phyloP scores from a whole-genome alignment of 2,329 filamentous ascomycete genomes.

The Alternaria viburni region DNA sequence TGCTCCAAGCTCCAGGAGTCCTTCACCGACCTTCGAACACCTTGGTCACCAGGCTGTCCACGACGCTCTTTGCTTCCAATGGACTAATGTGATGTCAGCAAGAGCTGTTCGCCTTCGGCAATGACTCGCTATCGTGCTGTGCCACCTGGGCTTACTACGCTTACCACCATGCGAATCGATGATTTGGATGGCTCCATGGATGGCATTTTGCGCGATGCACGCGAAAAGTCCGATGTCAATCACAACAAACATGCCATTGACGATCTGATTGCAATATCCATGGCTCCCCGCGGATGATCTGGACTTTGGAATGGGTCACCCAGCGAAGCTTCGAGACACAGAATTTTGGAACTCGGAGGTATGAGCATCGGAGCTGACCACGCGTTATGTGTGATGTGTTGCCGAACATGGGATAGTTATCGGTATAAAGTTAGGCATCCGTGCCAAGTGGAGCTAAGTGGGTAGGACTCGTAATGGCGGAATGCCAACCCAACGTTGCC shows the following conservation, averaged over 20 bases:
- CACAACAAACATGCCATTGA: not conserved
- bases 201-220: conserved; percentile 4
- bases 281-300: not conserved
- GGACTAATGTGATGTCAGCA: not conserved
- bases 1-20: not conserved
- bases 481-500: not conserved
- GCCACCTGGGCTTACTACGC: not conserved
- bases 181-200: not conserved
- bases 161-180: conserved; percentile 4
- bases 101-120: not conserved
- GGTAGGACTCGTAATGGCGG: conserved; percentile 12
- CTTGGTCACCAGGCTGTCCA: not conserved
- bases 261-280: not conserved
- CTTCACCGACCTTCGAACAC: not conserved
- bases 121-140: conserved; percentile 9
- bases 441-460: conserved; percentile 13
- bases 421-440: conserved; percentile 11
- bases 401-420: conserved; percentile 7
- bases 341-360: not conserved
- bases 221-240: not conserved
- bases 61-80: not conserved
- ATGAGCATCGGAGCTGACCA: not conserved
- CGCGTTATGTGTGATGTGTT: not conserved
- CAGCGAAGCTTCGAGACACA: conserved; percentile 4
- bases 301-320: not conserved